Percentiles rank a stretch among this genome's conserved stretches.
Evolutionary conservation across 768 basidiomycete species (phyloP).

Genomic region (Naganishia friedmannii): DNA sequence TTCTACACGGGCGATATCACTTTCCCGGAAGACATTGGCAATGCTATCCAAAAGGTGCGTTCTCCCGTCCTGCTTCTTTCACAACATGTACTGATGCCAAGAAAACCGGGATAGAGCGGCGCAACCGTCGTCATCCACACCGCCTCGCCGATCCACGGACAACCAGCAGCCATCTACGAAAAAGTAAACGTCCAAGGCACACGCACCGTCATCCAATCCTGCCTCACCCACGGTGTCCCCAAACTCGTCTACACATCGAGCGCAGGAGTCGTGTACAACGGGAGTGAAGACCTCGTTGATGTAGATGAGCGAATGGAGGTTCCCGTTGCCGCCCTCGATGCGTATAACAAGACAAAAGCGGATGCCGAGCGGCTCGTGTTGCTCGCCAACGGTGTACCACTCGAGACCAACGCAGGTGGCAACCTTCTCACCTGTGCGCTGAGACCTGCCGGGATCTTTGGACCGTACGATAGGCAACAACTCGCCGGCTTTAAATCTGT

Average conservation of each 20-base stretch:
- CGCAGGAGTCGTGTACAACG: conserved; percentile 85
- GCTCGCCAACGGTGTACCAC: conserved; percentile 66
- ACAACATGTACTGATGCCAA: background rate
- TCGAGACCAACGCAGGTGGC: conserved; percentile 58
- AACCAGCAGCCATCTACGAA: conserved; percentile 70
- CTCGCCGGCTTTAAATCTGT: conserved; percentile 76
- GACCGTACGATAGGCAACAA: conserved; percentile 86
- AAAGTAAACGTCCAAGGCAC: conserved; percentile 83
- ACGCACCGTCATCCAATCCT: conserved; percentile 75
- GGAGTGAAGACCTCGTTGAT: conserved; percentile 67
- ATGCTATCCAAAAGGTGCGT: conserved; percentile 70
- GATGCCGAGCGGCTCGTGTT: conserved; percentile 80
- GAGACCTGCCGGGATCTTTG: conserved; percentile 91
- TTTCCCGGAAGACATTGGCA: conserved; percentile 66
- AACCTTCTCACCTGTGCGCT: conserved; percentile 77
- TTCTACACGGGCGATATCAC: conserved; percentile 90
- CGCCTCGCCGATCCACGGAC: conserved; percentile 75
- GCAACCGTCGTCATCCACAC: conserved; percentile 93
- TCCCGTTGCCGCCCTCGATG: conserved; percentile 73
- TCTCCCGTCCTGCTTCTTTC: background rate
- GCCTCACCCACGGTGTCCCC: conserved; percentile 65
- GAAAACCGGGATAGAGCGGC: no score
- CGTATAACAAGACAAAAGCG: conserved; percentile 92
- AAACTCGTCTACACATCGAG: conserved; percentile 94
- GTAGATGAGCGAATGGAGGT: conserved; percentile 80